A percentile compares a stretch with the other conserved stretches of the same genome.
Conservation (phyloP, 306 rosid species). For the Aeschynomene evenia region DNA sequence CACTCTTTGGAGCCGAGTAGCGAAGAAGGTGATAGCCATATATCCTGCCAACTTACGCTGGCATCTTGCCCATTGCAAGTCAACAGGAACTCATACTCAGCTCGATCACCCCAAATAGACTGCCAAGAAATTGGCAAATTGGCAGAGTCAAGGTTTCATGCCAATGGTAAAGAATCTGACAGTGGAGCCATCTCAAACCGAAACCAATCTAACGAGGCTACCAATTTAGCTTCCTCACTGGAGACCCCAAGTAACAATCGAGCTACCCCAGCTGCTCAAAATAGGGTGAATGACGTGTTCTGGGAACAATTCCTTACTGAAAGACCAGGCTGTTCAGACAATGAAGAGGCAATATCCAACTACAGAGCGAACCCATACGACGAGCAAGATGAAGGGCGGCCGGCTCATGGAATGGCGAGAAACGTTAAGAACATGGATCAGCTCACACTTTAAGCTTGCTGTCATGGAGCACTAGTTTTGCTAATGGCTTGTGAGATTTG, state of each 20-base stretch:
- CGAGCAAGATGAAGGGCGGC: conserved; percentile 66
- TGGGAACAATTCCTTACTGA: conserved; percentile 99
- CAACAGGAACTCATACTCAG: conserved; percentile 51
- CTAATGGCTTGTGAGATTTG: conserved; percentile 10
- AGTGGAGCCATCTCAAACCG: conserved; percentile 43
- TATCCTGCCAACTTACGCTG: conserved; percentile 84
- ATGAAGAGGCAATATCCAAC: conserved; percentile 92
- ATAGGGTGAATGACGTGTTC: conserved; percentile 80
- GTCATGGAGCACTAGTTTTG: neutral
- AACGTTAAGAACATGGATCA: conserved; percentile 50
- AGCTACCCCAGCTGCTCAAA: conserved; percentile 54
- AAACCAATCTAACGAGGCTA: conserved; percentile 38
- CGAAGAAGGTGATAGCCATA: conserved; percentile 80
- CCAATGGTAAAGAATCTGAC: conserved; percentile 52
- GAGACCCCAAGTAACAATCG: conserved; percentile 54
- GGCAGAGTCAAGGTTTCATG: conserved; percentile 46
- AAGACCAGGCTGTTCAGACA: conserved; percentile 90
- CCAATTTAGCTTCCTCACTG: conserved; percentile 36
- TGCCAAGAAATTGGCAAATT: conserved; percentile 54
- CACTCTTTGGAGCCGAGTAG: conserved; percentile 64
- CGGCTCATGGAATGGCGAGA: conserved; percentile 57
- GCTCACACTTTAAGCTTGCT: conserved; percentile 58
- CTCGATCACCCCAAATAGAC: conserved; percentile 52
- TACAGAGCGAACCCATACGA: conserved; percentile 51
- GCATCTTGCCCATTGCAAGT: conserved; percentile 72